Conservation (phyloP, 371 early-diverging fungal genomes). For the Dinochytrium kinnereticum region DNA sequence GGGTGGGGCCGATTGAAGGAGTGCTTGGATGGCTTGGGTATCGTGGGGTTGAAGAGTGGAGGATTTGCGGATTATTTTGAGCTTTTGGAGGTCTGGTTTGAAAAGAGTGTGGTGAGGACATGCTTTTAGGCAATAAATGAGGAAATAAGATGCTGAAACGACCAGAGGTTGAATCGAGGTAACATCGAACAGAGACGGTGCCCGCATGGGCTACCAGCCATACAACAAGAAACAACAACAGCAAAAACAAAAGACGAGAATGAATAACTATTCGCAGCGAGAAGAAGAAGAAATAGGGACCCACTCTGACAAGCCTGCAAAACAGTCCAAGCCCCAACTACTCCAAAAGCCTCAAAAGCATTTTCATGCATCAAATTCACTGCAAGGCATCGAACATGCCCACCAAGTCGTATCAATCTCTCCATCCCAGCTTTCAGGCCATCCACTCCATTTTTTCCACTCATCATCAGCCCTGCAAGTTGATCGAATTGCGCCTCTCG, state of each 20-base stretch:
- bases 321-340: neutral
- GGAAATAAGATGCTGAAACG: no score
- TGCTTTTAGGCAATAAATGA: no score
- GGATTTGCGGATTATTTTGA: neutral
- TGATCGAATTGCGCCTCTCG: neutral
- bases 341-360: conserved; percentile 3
- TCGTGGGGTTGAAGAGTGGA: neutral
- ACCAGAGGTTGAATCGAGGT: no score
- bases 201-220: no score
- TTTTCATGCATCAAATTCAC: neutral
- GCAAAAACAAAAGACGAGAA: neutral
- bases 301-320: conserved; percentile 4
- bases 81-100: conserved; percentile 4
- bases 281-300: neutral
- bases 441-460: neutral
- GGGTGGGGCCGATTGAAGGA: conserved; percentile 3
- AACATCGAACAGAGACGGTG: no score
- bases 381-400: neutral
- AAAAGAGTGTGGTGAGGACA: no score
- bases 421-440: neutral
- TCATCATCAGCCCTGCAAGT: neutral
- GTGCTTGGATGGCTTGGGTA: neutral
- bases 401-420: neutral
- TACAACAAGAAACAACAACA: no score
- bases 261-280: neutral